phyloP scores from a whole-genome alignment of 2,329 filamentous ascomycete genomes.

The Hymenoscyphus fraxineus region DNA sequence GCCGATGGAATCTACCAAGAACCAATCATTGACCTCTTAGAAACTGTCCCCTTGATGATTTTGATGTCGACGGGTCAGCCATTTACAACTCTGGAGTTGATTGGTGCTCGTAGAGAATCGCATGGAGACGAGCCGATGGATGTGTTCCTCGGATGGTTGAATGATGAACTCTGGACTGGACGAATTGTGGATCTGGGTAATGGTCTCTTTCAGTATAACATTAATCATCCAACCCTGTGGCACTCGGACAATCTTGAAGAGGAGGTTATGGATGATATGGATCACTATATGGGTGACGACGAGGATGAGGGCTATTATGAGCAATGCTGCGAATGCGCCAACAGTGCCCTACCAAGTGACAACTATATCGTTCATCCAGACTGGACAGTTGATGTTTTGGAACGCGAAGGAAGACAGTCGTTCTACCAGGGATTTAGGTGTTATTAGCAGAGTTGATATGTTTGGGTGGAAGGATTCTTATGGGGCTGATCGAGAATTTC shows the following conservation, averaged over 20 bases:
- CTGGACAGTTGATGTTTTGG: background rate
- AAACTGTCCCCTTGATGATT: too few species aligned
- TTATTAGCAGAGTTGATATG: too few species aligned
- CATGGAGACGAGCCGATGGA: too few species aligned
- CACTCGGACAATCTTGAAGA: background rate
- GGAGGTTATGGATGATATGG: background rate
- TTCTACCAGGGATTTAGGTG: background rate
- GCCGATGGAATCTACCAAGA: too few species aligned
- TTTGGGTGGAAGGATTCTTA: too few species aligned
- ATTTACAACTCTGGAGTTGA: too few species aligned
- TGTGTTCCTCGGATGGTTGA: too few species aligned
- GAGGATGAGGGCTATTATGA: background rate
- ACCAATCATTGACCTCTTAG: too few species aligned
- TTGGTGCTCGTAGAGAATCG: too few species aligned
- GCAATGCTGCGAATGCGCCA: background rate
- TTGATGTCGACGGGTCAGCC: too few species aligned
- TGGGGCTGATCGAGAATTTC: too few species aligned
- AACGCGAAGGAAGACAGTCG: background rate
- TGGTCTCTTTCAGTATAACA: background rate
- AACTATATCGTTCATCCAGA: background rate
- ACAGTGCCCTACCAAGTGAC: background rate
- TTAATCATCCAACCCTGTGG: background rate
- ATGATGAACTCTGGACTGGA: background rate
- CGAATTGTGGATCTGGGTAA: background rate
- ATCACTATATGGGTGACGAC: background rate